Evolutionary conservation across 179 eudicot species (phyloP).

Genomic region (Silene noctiflora): DNA sequence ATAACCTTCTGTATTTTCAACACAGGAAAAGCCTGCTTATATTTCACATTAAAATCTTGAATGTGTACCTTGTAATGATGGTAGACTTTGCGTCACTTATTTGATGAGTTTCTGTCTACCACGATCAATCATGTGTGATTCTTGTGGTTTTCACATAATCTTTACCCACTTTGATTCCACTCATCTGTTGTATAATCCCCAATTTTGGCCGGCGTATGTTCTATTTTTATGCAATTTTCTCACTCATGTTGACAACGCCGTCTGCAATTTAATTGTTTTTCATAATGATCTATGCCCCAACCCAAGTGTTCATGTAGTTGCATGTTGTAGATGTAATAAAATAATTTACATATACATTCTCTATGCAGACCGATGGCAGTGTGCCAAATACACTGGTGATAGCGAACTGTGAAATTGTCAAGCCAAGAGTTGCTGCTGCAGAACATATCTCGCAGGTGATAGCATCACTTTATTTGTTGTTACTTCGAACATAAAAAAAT

Average conservation of each 20-base stretch:
- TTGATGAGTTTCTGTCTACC: background rate
- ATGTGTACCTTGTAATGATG: background rate
- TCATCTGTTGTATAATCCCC: background rate
- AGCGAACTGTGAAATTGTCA: slow-evolving; percentile 95
- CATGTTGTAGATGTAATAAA: slow-evolving; percentile 2
- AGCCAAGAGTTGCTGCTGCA: slow-evolving; percentile 98
- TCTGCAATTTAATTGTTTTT: background rate
- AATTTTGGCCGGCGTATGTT: background rate
- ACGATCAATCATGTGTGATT: background rate
- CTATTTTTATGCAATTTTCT: background rate
- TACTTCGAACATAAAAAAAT: background rate
- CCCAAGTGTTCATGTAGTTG: background rate
- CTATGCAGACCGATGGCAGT: slow-evolving; percentile 83
- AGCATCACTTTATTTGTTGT: background rate
- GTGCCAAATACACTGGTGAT: slow-evolving; percentile 97
- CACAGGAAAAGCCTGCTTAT: background rate
- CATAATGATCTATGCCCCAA: background rate
- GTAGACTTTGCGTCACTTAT: background rate
- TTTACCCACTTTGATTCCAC: slow-evolving; percentile 4
- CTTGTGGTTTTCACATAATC: background rate
- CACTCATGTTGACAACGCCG: background rate
- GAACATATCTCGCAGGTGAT: slow-evolving; percentile 94
- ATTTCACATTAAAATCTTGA: background rate
- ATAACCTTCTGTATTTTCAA: background rate
- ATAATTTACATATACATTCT: background rate